A percentile compares a stretch with the other conserved stretches of the same genome.
Evolutionary conservation across 202 grass and related monocot species (phyloP).

Genomic region (Panicum hallii): DNA sequence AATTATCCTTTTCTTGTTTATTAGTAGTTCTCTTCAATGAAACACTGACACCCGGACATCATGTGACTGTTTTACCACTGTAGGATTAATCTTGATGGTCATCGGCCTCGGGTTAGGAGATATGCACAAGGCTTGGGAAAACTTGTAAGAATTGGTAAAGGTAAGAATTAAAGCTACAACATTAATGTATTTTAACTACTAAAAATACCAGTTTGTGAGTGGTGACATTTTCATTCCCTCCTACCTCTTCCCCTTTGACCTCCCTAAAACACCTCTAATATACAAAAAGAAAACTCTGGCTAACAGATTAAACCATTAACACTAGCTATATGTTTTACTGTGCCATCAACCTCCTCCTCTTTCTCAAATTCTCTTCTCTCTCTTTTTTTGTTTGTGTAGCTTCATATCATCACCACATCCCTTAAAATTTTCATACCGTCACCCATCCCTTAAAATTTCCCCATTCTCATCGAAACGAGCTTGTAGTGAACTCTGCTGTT

Average conservation of each 20-base stretch:
- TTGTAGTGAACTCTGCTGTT: neutral
- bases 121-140: slow-evolving; percentile 89
- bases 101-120: slow-evolving; percentile 77
- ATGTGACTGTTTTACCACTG: slow-evolving; percentile 49
- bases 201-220: neutral
- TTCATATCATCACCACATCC: neutral
- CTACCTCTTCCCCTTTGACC: neutral
- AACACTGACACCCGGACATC: slow-evolving; percentile 36
- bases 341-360: neutral
- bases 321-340: neutral
- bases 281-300: neutral
- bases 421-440: neutral
- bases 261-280: slow-evolving; percentile 11
- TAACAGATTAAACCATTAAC: neutral
- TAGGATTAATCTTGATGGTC: slow-evolving; percentile 91
- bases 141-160: slow-evolving; percentile 94
- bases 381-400: neutral
- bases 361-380: neutral
- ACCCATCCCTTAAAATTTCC: neutral
- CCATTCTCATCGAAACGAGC: neutral
- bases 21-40: slow-evolving; percentile 33
- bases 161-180: slow-evolving; percentile 46
- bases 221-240: neutral
- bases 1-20: slow-evolving; percentile 46
- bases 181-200: neutral